Conservation (phyloP, 2,329 filamentous ascomycete species). For the Sphaerulina vaccinii region DNA sequence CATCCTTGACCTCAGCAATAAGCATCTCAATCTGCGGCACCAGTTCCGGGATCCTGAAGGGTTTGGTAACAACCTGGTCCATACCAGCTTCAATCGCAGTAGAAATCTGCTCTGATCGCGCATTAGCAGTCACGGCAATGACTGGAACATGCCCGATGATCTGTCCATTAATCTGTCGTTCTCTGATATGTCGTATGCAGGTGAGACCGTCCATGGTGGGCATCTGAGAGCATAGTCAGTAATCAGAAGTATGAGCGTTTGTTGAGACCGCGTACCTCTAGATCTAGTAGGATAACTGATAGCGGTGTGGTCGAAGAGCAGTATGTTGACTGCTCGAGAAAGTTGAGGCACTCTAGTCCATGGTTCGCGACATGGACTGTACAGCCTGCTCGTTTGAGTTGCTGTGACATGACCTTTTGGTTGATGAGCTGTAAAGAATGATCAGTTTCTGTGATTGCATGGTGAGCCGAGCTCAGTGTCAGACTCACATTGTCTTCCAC, state of each 20-base stretch:
- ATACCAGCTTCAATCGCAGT: slow-evolving; percentile 36
- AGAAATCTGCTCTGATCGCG: slow-evolving; percentile 35
- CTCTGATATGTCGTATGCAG: slow-evolving; percentile 34
- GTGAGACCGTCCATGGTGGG: slow-evolving; percentile 37
- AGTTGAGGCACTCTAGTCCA: slow-evolving; percentile 36
- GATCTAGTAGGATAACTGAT: slow-evolving; percentile 35
- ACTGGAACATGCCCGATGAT: slow-evolving; percentile 42
- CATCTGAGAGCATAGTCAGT: slow-evolving; percentile 22
- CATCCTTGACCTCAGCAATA: slow-evolving; percentile 23
- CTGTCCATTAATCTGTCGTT: slow-evolving; percentile 26
- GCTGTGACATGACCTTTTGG: slow-evolving; percentile 35
- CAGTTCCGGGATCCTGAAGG: slow-evolving; percentile 37
- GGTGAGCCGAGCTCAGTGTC: not conserved
- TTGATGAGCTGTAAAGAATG: slow-evolving; percentile 26
- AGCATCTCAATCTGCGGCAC: slow-evolving; percentile 36
- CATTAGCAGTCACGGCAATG: slow-evolving; percentile 39
- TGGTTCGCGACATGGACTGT: slow-evolving; percentile 36
- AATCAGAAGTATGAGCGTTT: too few relatives aligned
- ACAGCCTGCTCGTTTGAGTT: slow-evolving; percentile 31
- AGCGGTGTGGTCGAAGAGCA: slow-evolving; percentile 26
- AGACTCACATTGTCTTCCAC: slow-evolving; percentile 36
- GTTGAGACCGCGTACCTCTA: slow-evolving; percentile 18
- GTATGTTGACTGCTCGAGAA: slow-evolving; percentile 29
- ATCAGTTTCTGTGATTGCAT: not conserved
- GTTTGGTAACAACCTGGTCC: slow-evolving; percentile 39